A percentile compares a stretch with the other conserved stretches of the same genome.
These are phyloP conservation scores for Aphanomyces invadans DNA, from an alignment of 352 stramenopile species.

Conservation along the genomic window DNA sequence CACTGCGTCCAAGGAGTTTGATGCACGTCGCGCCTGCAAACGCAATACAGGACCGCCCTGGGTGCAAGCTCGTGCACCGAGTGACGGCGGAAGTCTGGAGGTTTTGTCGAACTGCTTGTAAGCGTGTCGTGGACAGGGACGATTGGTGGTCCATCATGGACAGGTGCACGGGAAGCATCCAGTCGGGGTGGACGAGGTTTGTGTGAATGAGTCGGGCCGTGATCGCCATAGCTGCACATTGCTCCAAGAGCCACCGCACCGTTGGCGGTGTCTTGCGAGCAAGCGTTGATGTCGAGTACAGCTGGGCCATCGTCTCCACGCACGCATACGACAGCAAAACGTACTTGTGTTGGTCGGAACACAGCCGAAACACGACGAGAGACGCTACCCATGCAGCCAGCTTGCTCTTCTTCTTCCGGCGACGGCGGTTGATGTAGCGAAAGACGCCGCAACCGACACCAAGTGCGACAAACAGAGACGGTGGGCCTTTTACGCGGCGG, in stretches of 20 bases:
- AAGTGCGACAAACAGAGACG: constrained; percentile 2
- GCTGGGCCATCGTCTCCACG: neutral
- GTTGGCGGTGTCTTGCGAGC: too few species aligned
- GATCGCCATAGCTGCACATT: neutral
- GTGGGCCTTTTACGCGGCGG: neutral
- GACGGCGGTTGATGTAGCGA: neutral
- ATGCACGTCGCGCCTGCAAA: neutral
- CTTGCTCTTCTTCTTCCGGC: constrained; percentile 1
- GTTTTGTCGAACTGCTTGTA: neutral
- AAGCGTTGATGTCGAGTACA: too few species aligned
- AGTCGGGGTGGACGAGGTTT: constrained; percentile 2
- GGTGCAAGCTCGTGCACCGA: neutral
- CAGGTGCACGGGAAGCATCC: neutral
- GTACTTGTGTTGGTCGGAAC: neutral
- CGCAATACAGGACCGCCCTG: neutral
- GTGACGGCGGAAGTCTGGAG: neutral
- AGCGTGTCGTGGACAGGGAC: neutral
- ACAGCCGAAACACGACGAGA: neutral
- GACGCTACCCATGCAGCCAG: neutral
- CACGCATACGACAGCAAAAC: neutral
- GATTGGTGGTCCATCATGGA: constrained; percentile 1
- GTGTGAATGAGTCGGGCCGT: constrained; percentile 11
- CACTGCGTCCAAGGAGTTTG: constrained; percentile 1
- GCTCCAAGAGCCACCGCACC: too few species aligned
- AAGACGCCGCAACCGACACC: neutral